These are phyloP conservation scores for Heterobasidion parviporum DNA, from an alignment of 1,284 basidiomycete genomes.

Conservation along the genomic window DNA sequence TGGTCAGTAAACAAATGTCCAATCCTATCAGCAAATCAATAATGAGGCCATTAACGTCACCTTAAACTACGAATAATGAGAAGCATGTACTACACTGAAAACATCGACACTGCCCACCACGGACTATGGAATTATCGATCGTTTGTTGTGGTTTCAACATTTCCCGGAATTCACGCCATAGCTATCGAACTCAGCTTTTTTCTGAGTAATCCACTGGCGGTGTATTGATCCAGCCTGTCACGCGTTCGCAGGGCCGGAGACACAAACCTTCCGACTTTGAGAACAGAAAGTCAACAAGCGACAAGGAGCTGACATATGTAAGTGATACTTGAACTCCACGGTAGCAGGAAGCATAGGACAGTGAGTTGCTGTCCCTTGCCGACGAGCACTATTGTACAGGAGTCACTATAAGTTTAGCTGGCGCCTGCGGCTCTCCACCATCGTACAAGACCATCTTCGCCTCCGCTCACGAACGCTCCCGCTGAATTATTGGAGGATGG, in stretches of 20 bases:
- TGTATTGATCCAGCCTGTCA: not conserved
- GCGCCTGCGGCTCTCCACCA: conserved; percentile 71
- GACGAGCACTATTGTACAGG: not conserved
- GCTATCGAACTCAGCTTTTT: not conserved
- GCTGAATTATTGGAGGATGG: conserved; percentile 42
- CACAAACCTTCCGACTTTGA: not conserved
- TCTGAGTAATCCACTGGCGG: not conserved
- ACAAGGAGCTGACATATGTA: not conserved
- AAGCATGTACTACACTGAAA: not conserved
- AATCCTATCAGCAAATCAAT: too few relatives aligned
- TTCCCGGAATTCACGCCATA: not conserved
- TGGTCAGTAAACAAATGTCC: too few relatives aligned
- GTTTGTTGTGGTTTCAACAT: too few relatives aligned
- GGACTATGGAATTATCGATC: not conserved
- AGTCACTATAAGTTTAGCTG: conserved; percentile 12
- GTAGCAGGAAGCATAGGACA: not conserved
- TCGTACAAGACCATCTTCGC: conserved; percentile 70
- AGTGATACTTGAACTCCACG: not conserved
- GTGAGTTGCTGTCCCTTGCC: not conserved
- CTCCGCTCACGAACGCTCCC: conserved; percentile 71
- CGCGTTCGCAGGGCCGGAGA: not conserved
- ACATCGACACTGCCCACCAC: not conserved
- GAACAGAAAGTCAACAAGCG: not conserved
- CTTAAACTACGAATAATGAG: not conserved
- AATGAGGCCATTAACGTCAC: too few relatives aligned